These are phyloP conservation scores for Diplosphaera chodatii DNA, from an alignment of 139 green algal species.

Conservation along the genomic window DNA sequence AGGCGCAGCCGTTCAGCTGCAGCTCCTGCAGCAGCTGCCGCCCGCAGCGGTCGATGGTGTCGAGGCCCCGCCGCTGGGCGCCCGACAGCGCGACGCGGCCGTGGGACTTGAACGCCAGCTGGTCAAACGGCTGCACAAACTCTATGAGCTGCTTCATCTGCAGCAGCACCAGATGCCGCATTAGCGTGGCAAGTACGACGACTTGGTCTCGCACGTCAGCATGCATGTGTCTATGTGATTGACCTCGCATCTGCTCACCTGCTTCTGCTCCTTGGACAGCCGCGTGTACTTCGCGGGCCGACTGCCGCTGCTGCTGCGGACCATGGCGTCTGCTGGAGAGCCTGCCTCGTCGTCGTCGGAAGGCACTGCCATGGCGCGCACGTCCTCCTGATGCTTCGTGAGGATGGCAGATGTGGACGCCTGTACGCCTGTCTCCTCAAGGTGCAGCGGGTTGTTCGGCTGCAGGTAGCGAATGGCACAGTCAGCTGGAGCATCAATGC, in stretches of 20 bases:
- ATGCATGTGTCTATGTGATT: too few relatives aligned
- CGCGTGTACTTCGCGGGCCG: not conserved
- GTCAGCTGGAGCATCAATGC: too few relatives aligned
- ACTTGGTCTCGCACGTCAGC: too few relatives aligned
- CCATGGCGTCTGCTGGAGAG: too few relatives aligned
- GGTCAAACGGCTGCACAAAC: constrained; percentile 78
- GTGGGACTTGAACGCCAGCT: constrained; percentile 58
- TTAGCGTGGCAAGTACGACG: too few relatives aligned
- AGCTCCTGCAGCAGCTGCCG: constrained; percentile 46
- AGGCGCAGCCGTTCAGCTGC: constrained; percentile 34
- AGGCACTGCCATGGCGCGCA: not conserved
- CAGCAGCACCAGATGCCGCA: not conserved
- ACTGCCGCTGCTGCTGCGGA: not conserved
- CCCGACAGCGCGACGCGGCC: not conserved
- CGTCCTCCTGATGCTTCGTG: not conserved
- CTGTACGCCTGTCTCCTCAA: not conserved
- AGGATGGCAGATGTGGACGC: not conserved
- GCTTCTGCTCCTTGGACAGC: not conserved
- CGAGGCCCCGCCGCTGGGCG: constrained; percentile 18
- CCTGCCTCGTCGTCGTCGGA: not conserved
- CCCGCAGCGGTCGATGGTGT: constrained; percentile 51
- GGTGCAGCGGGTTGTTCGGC: not conserved
- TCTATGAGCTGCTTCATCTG: constrained; percentile 41
- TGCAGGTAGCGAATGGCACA: too few relatives aligned
- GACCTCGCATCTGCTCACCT: not conserved